Evolutionary conservation across 1,284 basidiomycete genomes (phyloP).

Genomic region (Tilletia setariae): DNA sequence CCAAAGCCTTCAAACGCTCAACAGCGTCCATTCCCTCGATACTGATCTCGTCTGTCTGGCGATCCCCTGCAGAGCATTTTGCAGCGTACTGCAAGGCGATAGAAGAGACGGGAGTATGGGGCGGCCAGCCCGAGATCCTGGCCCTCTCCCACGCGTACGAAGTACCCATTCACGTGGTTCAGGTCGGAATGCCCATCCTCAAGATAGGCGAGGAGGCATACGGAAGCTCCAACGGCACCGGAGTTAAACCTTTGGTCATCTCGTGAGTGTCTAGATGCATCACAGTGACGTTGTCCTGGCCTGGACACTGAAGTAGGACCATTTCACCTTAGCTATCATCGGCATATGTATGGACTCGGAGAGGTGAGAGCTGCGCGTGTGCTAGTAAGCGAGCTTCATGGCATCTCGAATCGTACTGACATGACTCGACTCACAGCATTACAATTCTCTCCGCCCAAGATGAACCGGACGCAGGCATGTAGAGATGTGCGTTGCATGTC

Average conservation of each 20-base stretch:
- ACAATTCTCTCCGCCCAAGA: conserved; percentile 44
- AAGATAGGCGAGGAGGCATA: conserved; percentile 67
- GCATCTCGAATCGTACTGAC: neutral
- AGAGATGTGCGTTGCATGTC: no score
- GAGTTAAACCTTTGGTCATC: conserved; percentile 30
- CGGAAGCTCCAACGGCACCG: conserved; percentile 18
- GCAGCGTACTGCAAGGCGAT: conserved; percentile 75
- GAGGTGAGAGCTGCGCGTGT: conserved; percentile 28
- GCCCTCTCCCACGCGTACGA: conserved; percentile 80
- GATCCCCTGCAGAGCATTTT: conserved; percentile 60
- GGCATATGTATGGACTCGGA: conserved; percentile 51
- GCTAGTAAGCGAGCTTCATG: neutral
- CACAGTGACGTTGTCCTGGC: no score
- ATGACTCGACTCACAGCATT: conserved; percentile 27
- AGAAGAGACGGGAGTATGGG: conserved; percentile 83
- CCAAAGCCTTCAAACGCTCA: neutral
- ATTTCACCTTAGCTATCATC: conserved; percentile 30
- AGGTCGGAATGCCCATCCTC: conserved; percentile 73
- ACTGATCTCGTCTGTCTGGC: no score
- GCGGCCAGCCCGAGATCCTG: conserved; percentile 92
- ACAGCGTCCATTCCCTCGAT: no score
- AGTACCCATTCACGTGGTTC: conserved; percentile 86
- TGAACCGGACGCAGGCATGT: no score
- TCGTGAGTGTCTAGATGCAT: conserved; percentile 22
- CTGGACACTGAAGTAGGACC: neutral